phyloP scores from a whole-genome alignment of 164 flowering plant species.

The Berberis vulgaris region DNA sequence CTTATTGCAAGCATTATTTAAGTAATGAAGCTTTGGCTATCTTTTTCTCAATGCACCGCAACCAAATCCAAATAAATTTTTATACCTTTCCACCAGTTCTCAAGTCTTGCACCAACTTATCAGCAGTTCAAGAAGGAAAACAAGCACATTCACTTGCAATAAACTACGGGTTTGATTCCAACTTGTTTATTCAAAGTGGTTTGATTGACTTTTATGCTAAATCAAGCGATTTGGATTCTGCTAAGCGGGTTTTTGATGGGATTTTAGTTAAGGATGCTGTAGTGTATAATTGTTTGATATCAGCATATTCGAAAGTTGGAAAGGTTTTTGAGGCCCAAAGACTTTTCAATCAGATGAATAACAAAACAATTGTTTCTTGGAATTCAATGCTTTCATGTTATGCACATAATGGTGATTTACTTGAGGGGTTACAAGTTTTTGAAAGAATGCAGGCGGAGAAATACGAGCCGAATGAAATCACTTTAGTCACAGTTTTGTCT shows the following conservation, averaged over 20 bases:
- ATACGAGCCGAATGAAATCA: constrained; percentile 26
- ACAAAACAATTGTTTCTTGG: constrained; percentile 39
- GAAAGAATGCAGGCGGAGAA: constrained; percentile 30
- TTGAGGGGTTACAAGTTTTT: constrained; percentile 30
- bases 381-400: constrained; percentile 45
- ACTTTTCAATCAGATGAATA: constrained; percentile 34
- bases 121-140: constrained; percentile 24
- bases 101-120: constrained; percentile 24
- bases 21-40: constrained; percentile 20
- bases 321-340: constrained; percentile 25
- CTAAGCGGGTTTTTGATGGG: no score
- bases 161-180: constrained; percentile 11
- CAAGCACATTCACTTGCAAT: constrained; percentile 32
- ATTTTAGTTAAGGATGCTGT: no score
- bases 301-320: constrained; percentile 35
- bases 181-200: no score
- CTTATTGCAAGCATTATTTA: constrained; percentile 20
- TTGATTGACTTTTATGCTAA: no score
- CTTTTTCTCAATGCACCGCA: constrained; percentile 23
- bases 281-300: constrained; percentile 15
- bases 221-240: no score
- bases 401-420: constrained; percentile 28
- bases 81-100: constrained; percentile 29
- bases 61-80: constrained; percentile 8
- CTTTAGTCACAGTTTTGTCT: constrained; percentile 25